These are phyloP conservation scores for Candida sakaeoensis DNA, from an alignment of 805 yeast genomes.

Conservation along the genomic window DNA sequence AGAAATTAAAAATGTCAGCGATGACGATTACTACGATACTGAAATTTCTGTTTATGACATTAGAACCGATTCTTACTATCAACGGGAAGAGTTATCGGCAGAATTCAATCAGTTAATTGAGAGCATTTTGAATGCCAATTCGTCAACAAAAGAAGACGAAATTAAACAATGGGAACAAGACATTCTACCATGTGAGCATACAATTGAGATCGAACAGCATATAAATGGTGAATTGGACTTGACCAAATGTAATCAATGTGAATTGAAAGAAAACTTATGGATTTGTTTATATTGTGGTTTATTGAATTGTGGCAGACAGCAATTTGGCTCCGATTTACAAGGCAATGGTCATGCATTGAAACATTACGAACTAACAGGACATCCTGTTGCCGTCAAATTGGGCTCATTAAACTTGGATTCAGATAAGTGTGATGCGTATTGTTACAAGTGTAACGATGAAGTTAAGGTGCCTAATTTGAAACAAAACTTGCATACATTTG, in stretches of 20 bases:
- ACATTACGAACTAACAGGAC: slow-evolving; percentile 60
- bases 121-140: slow-evolving; percentile 51
- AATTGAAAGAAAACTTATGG: slow-evolving; percentile 79
- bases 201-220: slow-evolving; percentile 48
- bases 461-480: slow-evolving; percentile 64
- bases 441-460: slow-evolving; percentile 88
- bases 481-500: slow-evolving; percentile 50
- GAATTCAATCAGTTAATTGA: slow-evolving; percentile 31
- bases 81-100: slow-evolving; percentile 20
- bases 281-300: slow-evolving; percentile 86
- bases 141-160: slow-evolving; percentile 60
- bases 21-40: slow-evolving; percentile 58
- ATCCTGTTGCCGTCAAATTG: slow-evolving; percentile 82
- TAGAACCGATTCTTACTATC: slow-evolving; percentile 21
- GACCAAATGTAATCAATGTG: slow-evolving; percentile 54
- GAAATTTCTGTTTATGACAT: slow-evolving; percentile 39
- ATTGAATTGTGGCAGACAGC: slow-evolving; percentile 93
- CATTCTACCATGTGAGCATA: slow-evolving; percentile 74
- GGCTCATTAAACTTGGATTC: slow-evolving; percentile 81
- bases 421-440: slow-evolving; percentile 70
- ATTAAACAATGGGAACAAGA: slow-evolving; percentile 92
- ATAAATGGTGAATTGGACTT: slow-evolving; percentile 22
- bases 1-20: slow-evolving; percentile 61
- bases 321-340: slow-evolving; percentile 82
- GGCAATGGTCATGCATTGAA: slow-evolving; percentile 88